Base-by-base conservation (phyloP, 345 rosid species). In the Clausena lansium region DNA sequence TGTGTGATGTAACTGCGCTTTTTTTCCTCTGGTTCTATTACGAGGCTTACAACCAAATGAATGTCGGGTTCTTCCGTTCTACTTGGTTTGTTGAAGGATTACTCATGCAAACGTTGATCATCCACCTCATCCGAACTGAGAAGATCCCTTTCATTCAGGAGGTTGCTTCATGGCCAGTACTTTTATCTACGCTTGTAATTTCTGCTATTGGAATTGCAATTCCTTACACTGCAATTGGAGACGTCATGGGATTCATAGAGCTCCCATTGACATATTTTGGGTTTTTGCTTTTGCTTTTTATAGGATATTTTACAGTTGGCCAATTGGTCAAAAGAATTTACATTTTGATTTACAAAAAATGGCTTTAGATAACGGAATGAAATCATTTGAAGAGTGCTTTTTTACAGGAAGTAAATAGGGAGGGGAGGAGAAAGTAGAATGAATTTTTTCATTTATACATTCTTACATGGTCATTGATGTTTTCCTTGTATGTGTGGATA, bases 21-120 rank as follows among this genome's bases (percentile, higher is more conserved):
- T 1, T 84, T 73, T 90, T 91, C 76, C 72, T 89, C 9, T 73
- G 80, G 80, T 85, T 77, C 70, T 89, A 85, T 61, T 87, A 87
- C 63, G 8, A 65, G 15, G 68, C 65, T 25, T 62, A 70, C 28
- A 2, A 6, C 20, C 5, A 28, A 0, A 5, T 35, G 19, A 54
- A 32, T 10, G 54, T 32, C 4, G n/a, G 4, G 0, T 87, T 86
- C 80, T 85, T 90, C 80, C 90, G 83, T 10, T 83, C 93, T 28
- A 92, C 88, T 15, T 86, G 87, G 89, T 91, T 90, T 27, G 76
- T 87, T 0, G 93, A 90, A 85, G 93, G 93, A 67, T 87, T 91
- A 63, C 88, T 87, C 13, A 88, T 89, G 93, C 92, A 90, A 83
- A 86, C 90, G 9, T 70, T 91, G 70, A 87, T 91, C 62, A 87